Conservation (phyloP, 2,329 filamentous ascomycete species). For the Magnaporthales sp. region DNA sequence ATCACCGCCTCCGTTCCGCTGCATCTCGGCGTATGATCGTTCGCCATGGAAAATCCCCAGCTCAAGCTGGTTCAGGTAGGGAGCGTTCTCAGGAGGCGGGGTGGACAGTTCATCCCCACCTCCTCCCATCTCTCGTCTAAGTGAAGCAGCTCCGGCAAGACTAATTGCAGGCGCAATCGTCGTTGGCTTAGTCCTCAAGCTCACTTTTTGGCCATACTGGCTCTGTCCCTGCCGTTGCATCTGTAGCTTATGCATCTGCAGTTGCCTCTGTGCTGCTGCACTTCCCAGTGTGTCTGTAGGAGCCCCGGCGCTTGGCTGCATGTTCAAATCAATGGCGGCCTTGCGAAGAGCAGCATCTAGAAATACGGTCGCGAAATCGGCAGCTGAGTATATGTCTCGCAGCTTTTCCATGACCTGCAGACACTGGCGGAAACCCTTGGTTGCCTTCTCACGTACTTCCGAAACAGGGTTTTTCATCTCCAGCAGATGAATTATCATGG, state of each 20-base stretch:
- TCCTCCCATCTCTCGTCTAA: slow-evolving; percentile 3
- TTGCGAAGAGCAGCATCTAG: slow-evolving; percentile 87
- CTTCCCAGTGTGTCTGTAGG: slow-evolving; percentile 17
- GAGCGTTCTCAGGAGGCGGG: slow-evolving; percentile 43
- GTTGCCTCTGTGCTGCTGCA: slow-evolving; percentile 9
- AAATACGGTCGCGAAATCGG: slow-evolving; percentile 94
- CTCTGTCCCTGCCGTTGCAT: slow-evolving; percentile 10
- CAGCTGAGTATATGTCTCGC: slow-evolving; percentile 82
- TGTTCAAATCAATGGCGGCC: slow-evolving; percentile 63
- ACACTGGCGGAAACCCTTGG: slow-evolving; percentile 79
- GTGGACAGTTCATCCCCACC: slow-evolving; percentile 29
- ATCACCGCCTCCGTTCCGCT: not conserved
- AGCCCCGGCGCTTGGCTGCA: slow-evolving; percentile 21
- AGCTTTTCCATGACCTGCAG: slow-evolving; percentile 87
- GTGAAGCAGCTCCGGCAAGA: slow-evolving; percentile 10
- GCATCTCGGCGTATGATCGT: slow-evolving; percentile 17
- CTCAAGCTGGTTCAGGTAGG: slow-evolving; percentile 17
- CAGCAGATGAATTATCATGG: slow-evolving; percentile 87
- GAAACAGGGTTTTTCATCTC: slow-evolving; percentile 80
- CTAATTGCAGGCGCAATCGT: slow-evolving; percentile 14
- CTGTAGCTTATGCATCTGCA: slow-evolving; percentile 1
- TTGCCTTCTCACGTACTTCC: slow-evolving; percentile 61
- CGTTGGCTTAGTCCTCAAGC: slow-evolving; percentile 4
- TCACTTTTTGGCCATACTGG: not conserved
- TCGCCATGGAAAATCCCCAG: slow-evolving; percentile 10